A percentile compares a stretch with the other conserved stretches of the same genome.
These are phyloP conservation scores for Candida germanica DNA, from an alignment of 805 yeast genomes.

Conservation along the genomic window DNA sequence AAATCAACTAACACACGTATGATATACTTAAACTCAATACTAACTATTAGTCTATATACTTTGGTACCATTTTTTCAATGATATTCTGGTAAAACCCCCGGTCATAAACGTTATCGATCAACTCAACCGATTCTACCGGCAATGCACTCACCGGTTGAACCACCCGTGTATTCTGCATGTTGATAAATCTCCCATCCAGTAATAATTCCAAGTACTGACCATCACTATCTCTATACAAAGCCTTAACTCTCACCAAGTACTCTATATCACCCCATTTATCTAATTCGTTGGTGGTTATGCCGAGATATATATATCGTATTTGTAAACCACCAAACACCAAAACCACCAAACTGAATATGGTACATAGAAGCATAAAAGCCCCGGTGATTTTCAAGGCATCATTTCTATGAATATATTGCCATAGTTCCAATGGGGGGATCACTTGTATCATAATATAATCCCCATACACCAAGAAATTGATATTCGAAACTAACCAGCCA, in stretches of 20 bases:
- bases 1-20: constrained; percentile 46
- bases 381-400: constrained; percentile 39
- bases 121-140: constrained; percentile 7
- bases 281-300: constrained; percentile 74
- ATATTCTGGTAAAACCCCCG: constrained; percentile 45
- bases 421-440: constrained; percentile 8
- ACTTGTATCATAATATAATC: constrained; percentile 19
- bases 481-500: constrained; percentile 50
- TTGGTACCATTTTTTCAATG: constrained; percentile 16
- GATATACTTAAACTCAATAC: constrained; percentile 20
- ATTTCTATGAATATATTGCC: constrained; percentile 25
- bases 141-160: constrained; percentile 2
- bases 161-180: constrained; percentile 11
- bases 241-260: constrained; percentile 32
- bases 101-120: constrained; percentile 44
- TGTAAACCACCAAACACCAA: constrained; percentile 43
- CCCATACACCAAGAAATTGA: constrained; percentile 40
- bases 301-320: constrained; percentile 50
- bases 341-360: constrained; percentile 35
- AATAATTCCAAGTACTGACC: constrained; percentile 23
- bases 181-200: constrained; percentile 8
- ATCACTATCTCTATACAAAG: constrained; percentile 22
- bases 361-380: constrained; percentile 37
- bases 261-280: constrained; percentile 70
- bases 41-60: constrained; percentile 1